A percentile compares a stretch with the other conserved stretches of the same genome.
phyloP scores from a whole-genome alignment of 1,139 yeast species.

The Scheffersomyces parashehatae region DNA sequence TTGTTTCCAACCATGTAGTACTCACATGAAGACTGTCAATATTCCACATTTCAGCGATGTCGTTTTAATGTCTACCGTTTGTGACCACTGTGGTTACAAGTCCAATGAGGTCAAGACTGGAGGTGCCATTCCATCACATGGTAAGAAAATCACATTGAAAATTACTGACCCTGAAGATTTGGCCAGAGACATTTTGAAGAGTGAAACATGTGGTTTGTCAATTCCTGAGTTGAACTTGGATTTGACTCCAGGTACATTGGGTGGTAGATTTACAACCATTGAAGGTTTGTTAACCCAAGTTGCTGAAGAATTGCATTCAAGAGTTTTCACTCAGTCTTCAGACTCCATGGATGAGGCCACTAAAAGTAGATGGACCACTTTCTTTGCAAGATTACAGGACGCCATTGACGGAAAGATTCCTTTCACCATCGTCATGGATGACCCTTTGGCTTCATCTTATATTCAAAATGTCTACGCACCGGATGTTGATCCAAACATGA shows the following conservation, averaged over 20 bases:
- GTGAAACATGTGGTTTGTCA: slow-evolving; percentile 85
- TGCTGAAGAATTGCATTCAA: slow-evolving; percentile 78
- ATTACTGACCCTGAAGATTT: slow-evolving; percentile 93
- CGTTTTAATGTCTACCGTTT: slow-evolving; percentile 91
- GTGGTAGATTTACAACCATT: slow-evolving; percentile 96
- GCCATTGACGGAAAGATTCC: slow-evolving; percentile 85
- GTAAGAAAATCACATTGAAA: slow-evolving; percentile 69
- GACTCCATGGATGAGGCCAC: slow-evolving; percentile 88
- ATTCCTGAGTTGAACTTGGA: slow-evolving; percentile 91
- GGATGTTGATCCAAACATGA: slow-evolving; percentile 95
- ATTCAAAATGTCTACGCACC: slow-evolving; percentile 98
- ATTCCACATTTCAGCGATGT: slow-evolving; percentile 99
- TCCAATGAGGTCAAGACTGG: slow-evolving; percentile 99
- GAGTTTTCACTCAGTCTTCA: slow-evolving; percentile 83
- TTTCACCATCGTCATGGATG: slow-evolving; percentile 86
- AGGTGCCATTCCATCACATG: slow-evolving; percentile 89
- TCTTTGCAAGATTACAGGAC: slow-evolving; percentile 70
- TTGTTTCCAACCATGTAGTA: slow-evolving; percentile 77
- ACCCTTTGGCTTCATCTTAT: slow-evolving; percentile 93
- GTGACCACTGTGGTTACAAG: slow-evolving; percentile 92
- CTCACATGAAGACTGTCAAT: slow-evolving; percentile 95
- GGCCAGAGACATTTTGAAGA: slow-evolving; percentile 90
- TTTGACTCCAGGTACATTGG: slow-evolving; percentile 93
- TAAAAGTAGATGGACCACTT: slow-evolving; percentile 75
- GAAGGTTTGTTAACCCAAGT: slow-evolving; percentile 93